Evolutionary conservation across 2,329 filamentous ascomycete genomes (phyloP).

Genomic region (Teratosphaeria gauchensis): DNA sequence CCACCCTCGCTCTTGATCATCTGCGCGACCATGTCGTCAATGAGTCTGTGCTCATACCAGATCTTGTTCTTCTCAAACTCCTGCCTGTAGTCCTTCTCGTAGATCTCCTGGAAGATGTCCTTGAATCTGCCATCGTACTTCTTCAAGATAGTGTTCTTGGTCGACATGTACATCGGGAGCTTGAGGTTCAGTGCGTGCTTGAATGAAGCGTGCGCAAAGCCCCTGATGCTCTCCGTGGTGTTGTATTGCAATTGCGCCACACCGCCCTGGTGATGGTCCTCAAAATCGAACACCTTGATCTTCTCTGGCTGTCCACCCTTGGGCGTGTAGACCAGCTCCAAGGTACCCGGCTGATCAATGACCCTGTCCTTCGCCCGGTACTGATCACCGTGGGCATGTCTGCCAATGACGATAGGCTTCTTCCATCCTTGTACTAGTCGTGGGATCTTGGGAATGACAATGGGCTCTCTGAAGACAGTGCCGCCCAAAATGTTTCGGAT

Average conservation of each 20-base stretch:
- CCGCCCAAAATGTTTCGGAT: conserved; percentile 66
- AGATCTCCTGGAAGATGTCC: conserved; percentile 98
- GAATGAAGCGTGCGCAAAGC: conserved; percentile 94
- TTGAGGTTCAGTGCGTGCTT: conserved; percentile 83
- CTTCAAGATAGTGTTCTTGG: conserved; percentile 99
- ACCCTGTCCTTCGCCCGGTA: conserved; percentile 94
- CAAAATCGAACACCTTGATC: conserved; percentile 86
- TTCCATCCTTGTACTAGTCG: conserved; percentile 95
- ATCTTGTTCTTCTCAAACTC: conserved; percentile 85
- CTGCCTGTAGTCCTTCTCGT: conserved; percentile 75
- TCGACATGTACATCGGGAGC: conserved; percentile 98
- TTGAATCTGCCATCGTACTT: conserved; percentile 98
- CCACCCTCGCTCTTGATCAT: conserved; percentile 99
- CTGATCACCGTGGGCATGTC: conserved; percentile 97
- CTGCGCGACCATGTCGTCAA: conserved; percentile 99
- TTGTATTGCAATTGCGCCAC: conserved; percentile 97
- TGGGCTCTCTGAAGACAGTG: conserved; percentile 98
- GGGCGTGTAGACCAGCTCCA: conserved; percentile 92
- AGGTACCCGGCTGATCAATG: conserved; percentile 70
- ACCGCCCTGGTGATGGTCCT: conserved; percentile 59
- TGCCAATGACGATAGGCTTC: conserved; percentile 97
- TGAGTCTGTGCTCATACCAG: conserved; percentile 98
- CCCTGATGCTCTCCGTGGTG: conserved; percentile 87
- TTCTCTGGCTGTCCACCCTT: conserved; percentile 68
- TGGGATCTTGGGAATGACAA: conserved; percentile 87